These are phyloP conservation scores for Ascochyta rabiei DNA, from an alignment of 2,329 filamentous ascomycete species.

Conservation along the genomic window DNA sequence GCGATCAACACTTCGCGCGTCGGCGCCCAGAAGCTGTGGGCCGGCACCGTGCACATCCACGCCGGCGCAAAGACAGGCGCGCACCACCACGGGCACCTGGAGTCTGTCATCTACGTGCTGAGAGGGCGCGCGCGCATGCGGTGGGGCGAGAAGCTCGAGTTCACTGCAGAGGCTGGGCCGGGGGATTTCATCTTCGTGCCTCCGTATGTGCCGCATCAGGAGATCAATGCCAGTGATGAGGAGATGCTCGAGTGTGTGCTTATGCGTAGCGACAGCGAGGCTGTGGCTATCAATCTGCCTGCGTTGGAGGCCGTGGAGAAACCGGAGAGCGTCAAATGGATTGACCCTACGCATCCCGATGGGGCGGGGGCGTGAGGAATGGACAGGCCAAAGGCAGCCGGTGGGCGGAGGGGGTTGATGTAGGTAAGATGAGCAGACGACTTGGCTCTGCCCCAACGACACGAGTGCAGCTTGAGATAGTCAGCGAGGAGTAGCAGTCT, in stretches of 20 bases:
- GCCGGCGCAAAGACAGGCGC: conserved; percentile 15
- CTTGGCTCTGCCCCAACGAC: not conserved
- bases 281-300: conserved; percentile 13
- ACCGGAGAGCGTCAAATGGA: conserved; percentile 10
- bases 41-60: conserved; percentile 16
- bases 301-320: conserved; percentile 3
- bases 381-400: no score
- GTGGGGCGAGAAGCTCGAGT: conserved; percentile 15
- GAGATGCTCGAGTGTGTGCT: conserved; percentile 17
- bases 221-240: conserved; percentile 19
- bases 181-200: conserved; percentile 20
- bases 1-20: conserved; percentile 14
- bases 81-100: conserved; percentile 15
- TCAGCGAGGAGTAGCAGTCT: not conserved
- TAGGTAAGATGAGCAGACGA: not conserved
- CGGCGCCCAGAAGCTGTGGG: conserved; percentile 14
- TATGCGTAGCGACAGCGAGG: conserved; percentile 16
- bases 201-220: conserved; percentile 18
- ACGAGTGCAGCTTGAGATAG: not conserved
- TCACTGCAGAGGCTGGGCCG: conserved; percentile 13
- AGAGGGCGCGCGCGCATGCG: conserved; percentile 17
- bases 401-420: not conserved
- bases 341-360: conserved; percentile 19
- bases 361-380: conserved; percentile 9
- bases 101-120: conserved; percentile 13